Conservation (phyloP, 2,329 filamentous ascomycete genomes). For the Tolypocladium cylindrosporum region DNA sequence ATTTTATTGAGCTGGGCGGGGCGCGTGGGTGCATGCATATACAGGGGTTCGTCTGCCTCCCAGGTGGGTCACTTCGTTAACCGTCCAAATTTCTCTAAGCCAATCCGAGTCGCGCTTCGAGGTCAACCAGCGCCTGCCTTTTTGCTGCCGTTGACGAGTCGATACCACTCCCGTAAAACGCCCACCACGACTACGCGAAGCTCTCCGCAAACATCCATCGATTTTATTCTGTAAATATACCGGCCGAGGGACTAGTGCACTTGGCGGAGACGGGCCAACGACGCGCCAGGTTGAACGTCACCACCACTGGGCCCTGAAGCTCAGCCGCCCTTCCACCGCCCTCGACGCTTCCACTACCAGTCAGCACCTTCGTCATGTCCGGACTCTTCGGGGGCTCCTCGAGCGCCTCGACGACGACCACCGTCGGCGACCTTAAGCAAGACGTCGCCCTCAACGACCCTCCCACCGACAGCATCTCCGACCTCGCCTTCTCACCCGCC, state of each 20-base stretch:
- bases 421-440: slow-evolving; percentile 81
- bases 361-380: slow-evolving; percentile 42
- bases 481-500: slow-evolving; percentile 69
- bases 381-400: slow-evolving; percentile 47
- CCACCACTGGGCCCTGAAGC: neutral
- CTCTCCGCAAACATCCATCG: neutral
- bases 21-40: slow-evolving; percentile 8
- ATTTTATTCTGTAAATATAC: neutral
- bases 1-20: slow-evolving; percentile 16
- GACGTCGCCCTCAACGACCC: slow-evolving; percentile 72
- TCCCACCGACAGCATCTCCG: slow-evolving; percentile 83
- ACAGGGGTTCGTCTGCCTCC: slow-evolving; percentile 8
- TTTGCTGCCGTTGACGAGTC: neutral
- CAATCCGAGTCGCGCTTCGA: slow-evolving; percentile 15
- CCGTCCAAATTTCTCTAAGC: slow-evolving; percentile 6
- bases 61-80: neutral
- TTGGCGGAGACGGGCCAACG: neutral
- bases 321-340: neutral
- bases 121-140: slow-evolving; percentile 5
- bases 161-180: neutral
- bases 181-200: neutral
- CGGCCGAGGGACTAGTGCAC: neutral
- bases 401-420: slow-evolving; percentile 50
- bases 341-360: slow-evolving; percentile 4
- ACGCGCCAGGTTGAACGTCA: neutral